Evolutionary conservation across 2,329 filamentous ascomycete species (phyloP).

Genomic region (Fusarium continuum): DNA sequence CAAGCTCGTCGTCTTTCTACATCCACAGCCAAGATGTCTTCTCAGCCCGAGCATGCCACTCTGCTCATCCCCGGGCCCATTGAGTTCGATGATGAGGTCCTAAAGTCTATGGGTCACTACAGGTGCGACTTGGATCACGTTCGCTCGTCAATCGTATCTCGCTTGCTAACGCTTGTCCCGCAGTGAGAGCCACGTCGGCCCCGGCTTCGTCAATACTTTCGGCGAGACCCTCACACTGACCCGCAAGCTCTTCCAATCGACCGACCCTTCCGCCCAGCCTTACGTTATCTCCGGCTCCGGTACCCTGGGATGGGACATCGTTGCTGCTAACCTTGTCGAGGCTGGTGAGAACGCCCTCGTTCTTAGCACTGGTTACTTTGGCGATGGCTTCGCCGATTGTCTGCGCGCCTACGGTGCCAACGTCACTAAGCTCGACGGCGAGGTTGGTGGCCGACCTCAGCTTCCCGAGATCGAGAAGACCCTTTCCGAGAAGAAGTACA

Average conservation of each 20-base stretch:
- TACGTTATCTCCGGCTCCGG: slow-evolving; percentile 95
- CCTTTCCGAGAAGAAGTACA: slow-evolving; percentile 90
- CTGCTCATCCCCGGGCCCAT: slow-evolving; percentile 97
- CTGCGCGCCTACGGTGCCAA: slow-evolving; percentile 90
- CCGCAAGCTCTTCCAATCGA: slow-evolving; percentile 93
- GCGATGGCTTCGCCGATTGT: slow-evolving; percentile 92
- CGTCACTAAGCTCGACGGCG: slow-evolving; percentile 87
- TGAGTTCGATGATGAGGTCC: slow-evolving; percentile 97
- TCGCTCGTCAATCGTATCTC: not conserved
- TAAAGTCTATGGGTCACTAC: slow-evolving; percentile 94
- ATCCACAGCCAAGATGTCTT: slow-evolving; percentile 62
- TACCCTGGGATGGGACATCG: slow-evolving; percentile 95
- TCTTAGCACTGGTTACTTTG: slow-evolving; percentile 96
- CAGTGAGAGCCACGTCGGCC: slow-evolving; percentile 93
- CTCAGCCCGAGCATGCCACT: slow-evolving; percentile 70
- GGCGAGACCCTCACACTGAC: slow-evolving; percentile 88
- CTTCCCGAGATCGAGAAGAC: slow-evolving; percentile 88
- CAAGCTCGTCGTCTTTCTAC: slow-evolving; percentile 39
- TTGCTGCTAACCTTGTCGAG: slow-evolving; percentile 92
- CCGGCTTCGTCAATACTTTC: slow-evolving; percentile 88
- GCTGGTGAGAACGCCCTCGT: slow-evolving; percentile 90
- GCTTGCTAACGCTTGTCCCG: slow-evolving; percentile 5
- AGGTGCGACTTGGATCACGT: slow-evolving; percentile 58
- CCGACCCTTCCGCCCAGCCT: slow-evolving; percentile 82
- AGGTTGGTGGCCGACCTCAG: slow-evolving; percentile 87